These are phyloP conservation scores for Naganishia vaughanmartiniae DNA, from an alignment of 768 basidiomycete genomes.

Conservation along the genomic window DNA sequence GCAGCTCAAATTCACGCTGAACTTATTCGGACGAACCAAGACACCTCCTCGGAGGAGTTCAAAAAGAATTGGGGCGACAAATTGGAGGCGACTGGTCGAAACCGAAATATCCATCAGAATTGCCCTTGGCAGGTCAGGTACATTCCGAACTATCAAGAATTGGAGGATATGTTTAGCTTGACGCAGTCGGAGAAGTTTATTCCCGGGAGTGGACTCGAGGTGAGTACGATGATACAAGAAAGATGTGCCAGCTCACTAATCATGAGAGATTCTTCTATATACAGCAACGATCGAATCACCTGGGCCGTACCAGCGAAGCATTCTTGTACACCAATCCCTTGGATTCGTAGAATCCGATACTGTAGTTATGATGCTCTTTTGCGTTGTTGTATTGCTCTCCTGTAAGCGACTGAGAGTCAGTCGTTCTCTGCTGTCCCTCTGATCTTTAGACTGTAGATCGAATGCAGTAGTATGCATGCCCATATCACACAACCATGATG, in stretches of 20 bases:
- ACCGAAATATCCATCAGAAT: background rate
- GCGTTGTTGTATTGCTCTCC: background rate
- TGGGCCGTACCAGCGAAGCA: background rate
- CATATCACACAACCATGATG: no score
- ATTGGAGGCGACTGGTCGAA: conserved; percentile 36
- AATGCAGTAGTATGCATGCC: no score
- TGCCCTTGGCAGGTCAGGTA: background rate
- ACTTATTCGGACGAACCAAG: background rate
- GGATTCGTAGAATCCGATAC: background rate
- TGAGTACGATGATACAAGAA: background rate
- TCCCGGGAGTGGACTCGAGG: conserved; percentile 13
- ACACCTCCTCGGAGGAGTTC: background rate
- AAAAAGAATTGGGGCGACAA: conserved; percentile 21
- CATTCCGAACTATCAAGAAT: background rate
- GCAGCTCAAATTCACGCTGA: background rate
- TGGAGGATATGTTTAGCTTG: conserved; percentile 5
- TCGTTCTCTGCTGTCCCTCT: no score
- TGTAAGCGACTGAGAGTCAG: no score
- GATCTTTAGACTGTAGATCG: no score
- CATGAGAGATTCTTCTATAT: background rate
- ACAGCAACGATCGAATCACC: background rate
- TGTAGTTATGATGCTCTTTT: background rate
- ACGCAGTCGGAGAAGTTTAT: conserved; percentile 6
- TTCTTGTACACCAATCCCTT: background rate
- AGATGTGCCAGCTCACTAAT: background rate